Percentiles rank a stretch among this genome's conserved stretches.
phyloP scores from a whole-genome alignment of 208 protist genomes.

The Wallacemonas sp. region DNA sequence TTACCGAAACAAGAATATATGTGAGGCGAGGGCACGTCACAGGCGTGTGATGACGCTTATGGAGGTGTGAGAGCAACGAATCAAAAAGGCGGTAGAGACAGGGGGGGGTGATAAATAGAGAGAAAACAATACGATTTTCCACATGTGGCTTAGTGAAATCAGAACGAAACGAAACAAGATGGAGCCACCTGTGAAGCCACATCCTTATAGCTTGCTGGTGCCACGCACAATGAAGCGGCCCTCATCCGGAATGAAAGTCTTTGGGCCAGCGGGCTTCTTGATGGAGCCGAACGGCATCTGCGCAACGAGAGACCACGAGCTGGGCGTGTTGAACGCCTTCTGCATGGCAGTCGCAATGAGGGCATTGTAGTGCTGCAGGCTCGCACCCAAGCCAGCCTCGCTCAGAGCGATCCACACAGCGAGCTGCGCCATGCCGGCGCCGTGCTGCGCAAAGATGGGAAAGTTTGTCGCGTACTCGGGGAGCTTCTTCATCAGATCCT shows the following conservation, averaged over 20 bases:
- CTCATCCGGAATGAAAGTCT: constrained; percentile 33
- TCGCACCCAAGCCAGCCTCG: constrained; percentile 26
- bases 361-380: constrained; percentile 50
- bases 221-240: constrained; percentile 29
- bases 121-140: too few species aligned
- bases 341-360: constrained; percentile 24
- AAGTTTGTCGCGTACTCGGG: constrained; percentile 38
- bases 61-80: too few species aligned
- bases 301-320: constrained; percentile 34
- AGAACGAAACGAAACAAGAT: not conserved
- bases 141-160: too few species aligned
- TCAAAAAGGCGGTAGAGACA: not conserved
- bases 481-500: constrained; percentile 22
- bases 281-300: constrained; percentile 46
- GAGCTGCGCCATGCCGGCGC: constrained; percentile 40
- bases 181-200: not conserved
- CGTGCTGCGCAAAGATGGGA: constrained; percentile 25
- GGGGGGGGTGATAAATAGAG: not conserved
- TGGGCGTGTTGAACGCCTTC: constrained; percentile 21
- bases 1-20: too few species aligned
- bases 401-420: constrained; percentile 45
- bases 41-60: too few species aligned
- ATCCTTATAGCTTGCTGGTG: not conserved
- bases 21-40: too few species aligned
- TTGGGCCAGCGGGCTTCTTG: constrained; percentile 15